Percentiles rank a stretch among this genome's conserved stretches.
Evolutionary conservation across 2,329 filamentous ascomycete species (phyloP).

Genomic region (Phaeosphaeria sp.): DNA sequence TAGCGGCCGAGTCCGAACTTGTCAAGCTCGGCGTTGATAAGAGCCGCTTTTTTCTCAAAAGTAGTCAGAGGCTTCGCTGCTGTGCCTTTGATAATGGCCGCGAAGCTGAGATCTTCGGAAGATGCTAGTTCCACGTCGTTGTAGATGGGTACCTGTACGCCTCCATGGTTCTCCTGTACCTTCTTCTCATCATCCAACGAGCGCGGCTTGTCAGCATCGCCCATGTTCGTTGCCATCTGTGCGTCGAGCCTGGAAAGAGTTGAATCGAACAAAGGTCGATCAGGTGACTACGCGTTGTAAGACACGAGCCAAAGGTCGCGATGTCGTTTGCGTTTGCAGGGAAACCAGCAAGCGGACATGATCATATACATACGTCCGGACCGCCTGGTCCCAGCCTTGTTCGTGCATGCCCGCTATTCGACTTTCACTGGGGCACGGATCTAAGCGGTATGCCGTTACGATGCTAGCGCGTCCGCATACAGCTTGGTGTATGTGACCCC

Average conservation of each 20-base stretch:
- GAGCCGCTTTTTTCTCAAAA: constrained; percentile 40
- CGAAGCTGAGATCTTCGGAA: constrained; percentile 29
- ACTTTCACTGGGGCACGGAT: constrained; percentile 15
- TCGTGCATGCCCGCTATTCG: constrained; percentile 9
- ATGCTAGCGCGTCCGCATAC: constrained; percentile 14
- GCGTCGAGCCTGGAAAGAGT: neutral
- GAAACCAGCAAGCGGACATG: constrained; percentile 8
- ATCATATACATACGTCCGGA: constrained; percentile 14
- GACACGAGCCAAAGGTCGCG: constrained; percentile 5
- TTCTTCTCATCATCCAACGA: constrained; percentile 5
- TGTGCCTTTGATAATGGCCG: constrained; percentile 34
- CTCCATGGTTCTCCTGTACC: constrained; percentile 5
- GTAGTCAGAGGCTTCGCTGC: constrained; percentile 33
- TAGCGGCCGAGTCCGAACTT: constrained; percentile 38
- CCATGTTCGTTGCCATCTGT: constrained; percentile 11
- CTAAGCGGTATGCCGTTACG: constrained; percentile 19
- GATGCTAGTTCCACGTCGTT: constrained; percentile 34
- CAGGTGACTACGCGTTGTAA: constrained; percentile 12
- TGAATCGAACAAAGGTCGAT: neutral
- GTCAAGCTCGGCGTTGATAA: constrained; percentile 38
- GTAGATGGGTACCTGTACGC: constrained; percentile 32
- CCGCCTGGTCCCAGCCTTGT: constrained; percentile 1
- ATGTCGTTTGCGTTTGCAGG: constrained; percentile 2
- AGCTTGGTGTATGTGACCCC: constrained; percentile 8
- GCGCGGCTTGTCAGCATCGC: neutral